Conservation (phyloP, 208 protist genomes). For the Trichomonas tenax region DNA sequence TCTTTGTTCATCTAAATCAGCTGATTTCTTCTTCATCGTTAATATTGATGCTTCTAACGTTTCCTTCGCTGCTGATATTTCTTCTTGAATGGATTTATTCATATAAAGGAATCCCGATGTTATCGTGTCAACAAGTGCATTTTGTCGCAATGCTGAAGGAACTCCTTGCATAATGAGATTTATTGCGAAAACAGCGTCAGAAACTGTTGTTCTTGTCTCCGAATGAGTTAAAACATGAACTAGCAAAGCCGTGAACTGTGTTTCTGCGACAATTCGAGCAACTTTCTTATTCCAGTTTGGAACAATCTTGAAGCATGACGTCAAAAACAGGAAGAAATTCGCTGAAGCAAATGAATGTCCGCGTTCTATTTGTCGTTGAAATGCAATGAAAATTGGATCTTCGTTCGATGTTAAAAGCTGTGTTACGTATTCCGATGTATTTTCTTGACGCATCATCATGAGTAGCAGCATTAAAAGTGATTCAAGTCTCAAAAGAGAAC, state of each 20-base stretch:
- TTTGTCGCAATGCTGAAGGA: neutral
- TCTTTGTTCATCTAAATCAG: neutral
- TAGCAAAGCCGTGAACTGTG: neutral
- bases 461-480: neutral
- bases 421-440: neutral
- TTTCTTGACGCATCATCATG: neutral
- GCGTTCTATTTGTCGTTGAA: neutral
- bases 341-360: neutral
- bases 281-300: neutral
- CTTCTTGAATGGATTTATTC: neutral
- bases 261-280: neutral
- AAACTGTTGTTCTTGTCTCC: neutral
- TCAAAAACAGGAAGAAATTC: neutral
- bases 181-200: neutral
- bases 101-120: neutral
- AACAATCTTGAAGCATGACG: neutral
- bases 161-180: neutral
- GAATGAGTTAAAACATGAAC: conserved; percentile 20
- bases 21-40: neutral
- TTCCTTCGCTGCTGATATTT: neutral
- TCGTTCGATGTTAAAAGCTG: neutral
- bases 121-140: neutral
- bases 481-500: neutral
- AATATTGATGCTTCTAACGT: neutral
- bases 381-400: neutral